These are phyloP conservation scores for Ambrosiella beaveri DNA, from an alignment of 2,329 filamentous ascomycete genomes.

Conservation along the genomic window DNA sequence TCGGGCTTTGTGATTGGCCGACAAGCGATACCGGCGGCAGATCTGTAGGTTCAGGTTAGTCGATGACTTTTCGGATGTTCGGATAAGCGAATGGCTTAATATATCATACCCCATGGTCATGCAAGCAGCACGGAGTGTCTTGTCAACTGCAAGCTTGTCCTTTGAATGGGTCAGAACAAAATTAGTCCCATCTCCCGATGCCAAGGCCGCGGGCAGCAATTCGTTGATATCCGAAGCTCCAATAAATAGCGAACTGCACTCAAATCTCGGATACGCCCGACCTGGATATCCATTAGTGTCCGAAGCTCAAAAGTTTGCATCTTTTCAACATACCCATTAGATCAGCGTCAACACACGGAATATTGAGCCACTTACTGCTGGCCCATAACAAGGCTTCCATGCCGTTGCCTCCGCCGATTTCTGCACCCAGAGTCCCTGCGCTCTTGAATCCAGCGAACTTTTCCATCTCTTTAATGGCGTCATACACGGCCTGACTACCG, in stretches of 20 bases:
- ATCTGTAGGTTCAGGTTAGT: slow-evolving; percentile 16
- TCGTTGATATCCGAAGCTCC: slow-evolving; percentile 18
- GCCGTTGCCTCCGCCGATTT: slow-evolving; percentile 37
- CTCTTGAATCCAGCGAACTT: slow-evolving; percentile 20
- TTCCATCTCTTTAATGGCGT: slow-evolving; percentile 34
- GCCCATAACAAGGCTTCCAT: slow-evolving; percentile 24
- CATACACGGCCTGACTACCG: slow-evolving; percentile 22
- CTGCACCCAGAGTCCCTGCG: slow-evolving; percentile 12
- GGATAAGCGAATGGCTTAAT: neutral
- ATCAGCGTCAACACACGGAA: slow-evolving; percentile 22
- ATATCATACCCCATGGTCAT: slow-evolving; percentile 13
- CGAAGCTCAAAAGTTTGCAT: neutral
- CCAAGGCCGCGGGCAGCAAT: slow-evolving; percentile 16
- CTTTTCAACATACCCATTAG: slow-evolving; percentile 20
- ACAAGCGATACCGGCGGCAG: slow-evolving; percentile 21
- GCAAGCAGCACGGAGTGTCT: slow-evolving; percentile 12
- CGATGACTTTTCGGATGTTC: neutral
- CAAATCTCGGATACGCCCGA: slow-evolving; percentile 17
- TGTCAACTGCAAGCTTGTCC: slow-evolving; percentile 14
- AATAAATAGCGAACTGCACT: slow-evolving; percentile 19
- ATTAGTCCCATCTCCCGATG: slow-evolving; percentile 16
- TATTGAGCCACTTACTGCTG: slow-evolving; percentile 21
- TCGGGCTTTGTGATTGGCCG: slow-evolving; percentile 20
- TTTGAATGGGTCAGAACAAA: slow-evolving; percentile 12
- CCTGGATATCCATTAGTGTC: slow-evolving; percentile 8